Conservation (phyloP, 371 early-diverging fungal genomes). For the Rhizopus microsporus region DNA sequence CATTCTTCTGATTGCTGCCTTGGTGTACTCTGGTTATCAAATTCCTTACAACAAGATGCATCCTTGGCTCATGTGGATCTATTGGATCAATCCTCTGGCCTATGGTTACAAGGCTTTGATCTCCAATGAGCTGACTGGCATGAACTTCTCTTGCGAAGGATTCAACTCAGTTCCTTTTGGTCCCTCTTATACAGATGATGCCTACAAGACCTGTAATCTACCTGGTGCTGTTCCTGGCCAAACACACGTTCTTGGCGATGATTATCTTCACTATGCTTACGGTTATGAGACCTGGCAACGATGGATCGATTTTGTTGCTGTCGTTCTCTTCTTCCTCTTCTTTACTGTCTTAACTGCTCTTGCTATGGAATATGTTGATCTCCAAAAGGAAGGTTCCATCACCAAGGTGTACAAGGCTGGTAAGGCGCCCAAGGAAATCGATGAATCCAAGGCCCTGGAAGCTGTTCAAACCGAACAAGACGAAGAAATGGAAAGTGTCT, state of each 20-base stretch:
- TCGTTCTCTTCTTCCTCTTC: conserved; percentile 53
- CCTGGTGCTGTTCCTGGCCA: conserved; percentile 52
- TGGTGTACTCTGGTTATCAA: conserved; percentile 66
- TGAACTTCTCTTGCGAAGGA: conserved; percentile 37
- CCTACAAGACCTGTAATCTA: conserved; percentile 58
- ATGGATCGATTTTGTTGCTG: conserved; percentile 61
- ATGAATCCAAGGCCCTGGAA: conserved; percentile 11
- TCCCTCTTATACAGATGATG: conserved; percentile 44
- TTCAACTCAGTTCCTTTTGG: conserved; percentile 47
- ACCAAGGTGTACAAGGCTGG: conserved; percentile 57
- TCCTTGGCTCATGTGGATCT: conserved; percentile 73
- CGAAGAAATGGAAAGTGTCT: conserved; percentile 30
- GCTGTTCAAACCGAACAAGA: conserved; percentile 19
- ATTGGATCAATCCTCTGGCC: conserved; percentile 68
- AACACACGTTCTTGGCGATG: conserved; percentile 46
- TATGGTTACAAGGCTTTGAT: conserved; percentile 65
- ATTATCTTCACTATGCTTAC: conserved; percentile 47
- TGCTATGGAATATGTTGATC: conserved; percentile 55
- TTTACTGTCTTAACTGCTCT: conserved; percentile 51
- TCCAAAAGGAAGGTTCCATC: conserved; percentile 48
- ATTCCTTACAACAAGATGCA: conserved; percentile 63
- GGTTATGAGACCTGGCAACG: conserved; percentile 37
- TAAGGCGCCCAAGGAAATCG: conserved; percentile 32
- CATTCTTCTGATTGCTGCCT: conserved; percentile 53
- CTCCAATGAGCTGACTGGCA: conserved; percentile 65